Evolutionary conservation across 345 rosid genomes (phyloP).

Genomic region (Populus ilicifolia): DNA sequence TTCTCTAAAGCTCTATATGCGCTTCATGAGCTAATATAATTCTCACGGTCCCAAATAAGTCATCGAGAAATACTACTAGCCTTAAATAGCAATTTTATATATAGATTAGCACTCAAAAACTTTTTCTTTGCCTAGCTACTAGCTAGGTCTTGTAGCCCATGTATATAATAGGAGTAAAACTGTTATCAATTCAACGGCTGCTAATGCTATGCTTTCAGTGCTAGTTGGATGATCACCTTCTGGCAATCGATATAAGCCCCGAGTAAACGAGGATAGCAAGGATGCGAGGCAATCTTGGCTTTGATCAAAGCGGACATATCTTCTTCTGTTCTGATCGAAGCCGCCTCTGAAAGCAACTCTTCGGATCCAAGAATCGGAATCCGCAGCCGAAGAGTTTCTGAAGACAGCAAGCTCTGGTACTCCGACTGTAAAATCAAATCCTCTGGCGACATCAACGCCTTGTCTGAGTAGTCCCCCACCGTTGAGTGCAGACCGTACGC

Average conservation of each 20-base stretch:
- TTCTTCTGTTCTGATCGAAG: conserved; percentile 56
- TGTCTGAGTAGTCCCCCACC: conserved; percentile 53
- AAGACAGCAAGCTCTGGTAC: conserved; percentile 39
- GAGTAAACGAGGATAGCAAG: conserved; percentile 78
- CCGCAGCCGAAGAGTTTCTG: conserved; percentile 31
- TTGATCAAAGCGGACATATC: conserved; percentile 47
- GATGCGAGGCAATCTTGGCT: conserved; percentile 78
- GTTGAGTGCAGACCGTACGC: conserved; percentile 53
- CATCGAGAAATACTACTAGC: too few species aligned
- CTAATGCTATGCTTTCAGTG: neutral
- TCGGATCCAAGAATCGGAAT: conserved; percentile 59
- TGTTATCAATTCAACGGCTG: neutral
- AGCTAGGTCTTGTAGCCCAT: neutral
- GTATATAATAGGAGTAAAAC: neutral
- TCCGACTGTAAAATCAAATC: conserved; percentile 52
- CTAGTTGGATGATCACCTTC: conserved; percentile 49
- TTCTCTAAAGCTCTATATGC: too few species aligned
- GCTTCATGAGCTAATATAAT: too few species aligned
- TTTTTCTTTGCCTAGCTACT: neutral
- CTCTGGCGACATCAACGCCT: conserved; percentile 63
- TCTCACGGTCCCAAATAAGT: too few species aligned
- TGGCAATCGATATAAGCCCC: conserved; percentile 89
- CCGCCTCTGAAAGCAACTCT: conserved; percentile 58
- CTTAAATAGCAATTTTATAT: too few species aligned
- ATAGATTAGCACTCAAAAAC: neutral